Evolutionary conservation across 2,329 filamentous ascomycete genomes (phyloP).

Genomic region (Hortaea sp.): DNA sequence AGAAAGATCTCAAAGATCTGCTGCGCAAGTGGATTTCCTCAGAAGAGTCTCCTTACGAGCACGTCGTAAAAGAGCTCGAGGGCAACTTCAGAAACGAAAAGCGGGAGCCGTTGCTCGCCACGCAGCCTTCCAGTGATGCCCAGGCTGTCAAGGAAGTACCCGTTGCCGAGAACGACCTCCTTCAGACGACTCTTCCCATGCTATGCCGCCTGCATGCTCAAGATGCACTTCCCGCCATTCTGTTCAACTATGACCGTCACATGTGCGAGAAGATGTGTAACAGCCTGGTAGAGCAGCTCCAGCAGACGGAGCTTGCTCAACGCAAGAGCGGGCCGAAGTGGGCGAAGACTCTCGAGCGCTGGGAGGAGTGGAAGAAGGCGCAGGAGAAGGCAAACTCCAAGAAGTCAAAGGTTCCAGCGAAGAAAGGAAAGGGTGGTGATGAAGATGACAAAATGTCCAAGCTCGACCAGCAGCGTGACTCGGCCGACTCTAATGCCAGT

Average conservation of each 20-base stretch:
- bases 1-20: conserved; percentile 47
- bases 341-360: conserved; percentile 50
- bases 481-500: conserved; percentile 45
- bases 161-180: conserved; percentile 17
- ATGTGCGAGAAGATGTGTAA: conserved; percentile 52
- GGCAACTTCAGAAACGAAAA: conserved; percentile 14
- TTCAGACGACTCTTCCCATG: conserved; percentile 45
- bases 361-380: conserved; percentile 46
- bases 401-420: conserved; percentile 30
- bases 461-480: conserved; percentile 47
- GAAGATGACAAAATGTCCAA: conserved; percentile 43
- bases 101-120: conserved; percentile 15
- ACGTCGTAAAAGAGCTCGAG: conserved; percentile 41
- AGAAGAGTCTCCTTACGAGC: conserved; percentile 41
- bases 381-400: conserved; percentile 30
- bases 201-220: conserved; percentile 51
- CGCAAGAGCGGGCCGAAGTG: conserved; percentile 50
- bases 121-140: conserved; percentile 8
- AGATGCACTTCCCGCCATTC: conserved; percentile 59
- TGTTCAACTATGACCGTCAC: conserved; percentile 66
- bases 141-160: conserved; percentile 5
- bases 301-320: conserved; percentile 45
- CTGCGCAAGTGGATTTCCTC: conserved; percentile 53
- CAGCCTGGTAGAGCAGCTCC: conserved; percentile 43
- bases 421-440: conserved; percentile 26